Conservation (phyloP, 305 asterid genomes). For the Fraxinus floribunda region DNA sequence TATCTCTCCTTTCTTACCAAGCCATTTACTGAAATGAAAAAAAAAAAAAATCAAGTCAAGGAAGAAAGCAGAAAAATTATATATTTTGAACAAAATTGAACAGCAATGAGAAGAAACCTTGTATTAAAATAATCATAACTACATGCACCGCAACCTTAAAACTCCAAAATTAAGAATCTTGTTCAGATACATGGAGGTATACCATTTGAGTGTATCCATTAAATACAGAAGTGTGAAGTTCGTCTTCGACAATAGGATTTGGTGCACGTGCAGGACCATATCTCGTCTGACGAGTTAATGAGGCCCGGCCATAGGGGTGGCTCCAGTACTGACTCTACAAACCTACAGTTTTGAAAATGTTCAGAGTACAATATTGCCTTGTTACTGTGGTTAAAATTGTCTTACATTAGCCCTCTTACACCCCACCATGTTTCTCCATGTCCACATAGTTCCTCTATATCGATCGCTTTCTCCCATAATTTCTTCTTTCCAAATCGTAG, state of each 20-base stretch:
- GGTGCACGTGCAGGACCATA: slow-evolving; percentile 86
- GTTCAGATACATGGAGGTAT: slow-evolving; percentile 73
- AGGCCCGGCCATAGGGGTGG: slow-evolving; percentile 95
- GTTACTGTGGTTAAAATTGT: slow-evolving; percentile 84
- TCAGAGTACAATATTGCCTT: slow-evolving; percentile 54
- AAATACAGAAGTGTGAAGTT: slow-evolving; percentile 70
- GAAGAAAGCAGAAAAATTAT: background rate
- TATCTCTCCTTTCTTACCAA: too few species aligned
- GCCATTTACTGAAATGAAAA: too few species aligned
- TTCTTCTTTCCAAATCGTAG: slow-evolving; percentile 65
- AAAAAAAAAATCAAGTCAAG: background rate
- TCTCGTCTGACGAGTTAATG: slow-evolving; percentile 86
- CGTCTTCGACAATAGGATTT: slow-evolving; percentile 80
- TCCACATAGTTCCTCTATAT: slow-evolving; percentile 78
- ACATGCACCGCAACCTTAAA: slow-evolving; percentile 21
- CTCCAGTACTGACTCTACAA: slow-evolving; percentile 85
- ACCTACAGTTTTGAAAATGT: slow-evolving; percentile 83
- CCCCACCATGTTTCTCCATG: slow-evolving; percentile 96
- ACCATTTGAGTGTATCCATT: slow-evolving; percentile 96
- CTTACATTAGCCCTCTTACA: slow-evolving; percentile 81
- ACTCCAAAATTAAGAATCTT: slow-evolving; percentile 19
- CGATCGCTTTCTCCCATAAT: slow-evolving; percentile 80
- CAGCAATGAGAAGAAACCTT: background rate
- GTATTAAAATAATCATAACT: slow-evolving; percentile 29
- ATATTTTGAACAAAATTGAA: background rate